These are phyloP conservation scores for Hortiboletus flavorubellus DNA, from an alignment of 768 basidiomycete species.

Conservation along the genomic window DNA sequence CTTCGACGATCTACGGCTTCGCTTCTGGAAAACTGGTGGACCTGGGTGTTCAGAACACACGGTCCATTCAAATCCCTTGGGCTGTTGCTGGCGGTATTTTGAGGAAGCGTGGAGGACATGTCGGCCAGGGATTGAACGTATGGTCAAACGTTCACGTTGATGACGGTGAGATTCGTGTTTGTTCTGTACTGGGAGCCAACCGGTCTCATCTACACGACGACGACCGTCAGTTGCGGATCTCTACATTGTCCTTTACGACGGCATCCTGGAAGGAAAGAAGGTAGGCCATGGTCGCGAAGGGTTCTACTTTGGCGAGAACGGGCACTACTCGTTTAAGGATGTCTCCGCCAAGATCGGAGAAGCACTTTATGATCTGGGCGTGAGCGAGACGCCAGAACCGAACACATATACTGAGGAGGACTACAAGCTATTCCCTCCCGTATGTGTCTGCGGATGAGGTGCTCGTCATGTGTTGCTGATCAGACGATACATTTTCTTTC, in stretches of 20 bases:
- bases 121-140: constrained; percentile 56
- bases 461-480: not conserved
- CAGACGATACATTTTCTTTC: not conserved
- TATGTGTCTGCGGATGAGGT: not conserved
- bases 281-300: constrained; percentile 40
- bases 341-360: constrained; percentile 42
- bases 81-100: constrained; percentile 42
- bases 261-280: constrained; percentile 20
- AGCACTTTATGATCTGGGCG: constrained; percentile 18
- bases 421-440: not conserved
- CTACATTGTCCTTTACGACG: constrained; percentile 44
- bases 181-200: not conserved
- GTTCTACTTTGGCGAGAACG: constrained; percentile 52
- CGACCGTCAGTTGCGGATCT: constrained; percentile 32
- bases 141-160: constrained; percentile 61
- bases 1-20: constrained; percentile 59
- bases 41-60: constrained; percentile 39
- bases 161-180: constrained; percentile 30
- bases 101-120: constrained; percentile 53
- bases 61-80: constrained; percentile 55
- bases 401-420: constrained; percentile 39
- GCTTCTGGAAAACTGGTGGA: constrained; percentile 49
- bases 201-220: not conserved
- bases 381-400: constrained; percentile 30
- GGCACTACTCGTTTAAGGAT: constrained; percentile 45